These are phyloP conservation scores for Malassezia obtusa DNA, from an alignment of 1,284 basidiomycete species.

Conservation along the genomic window DNA sequence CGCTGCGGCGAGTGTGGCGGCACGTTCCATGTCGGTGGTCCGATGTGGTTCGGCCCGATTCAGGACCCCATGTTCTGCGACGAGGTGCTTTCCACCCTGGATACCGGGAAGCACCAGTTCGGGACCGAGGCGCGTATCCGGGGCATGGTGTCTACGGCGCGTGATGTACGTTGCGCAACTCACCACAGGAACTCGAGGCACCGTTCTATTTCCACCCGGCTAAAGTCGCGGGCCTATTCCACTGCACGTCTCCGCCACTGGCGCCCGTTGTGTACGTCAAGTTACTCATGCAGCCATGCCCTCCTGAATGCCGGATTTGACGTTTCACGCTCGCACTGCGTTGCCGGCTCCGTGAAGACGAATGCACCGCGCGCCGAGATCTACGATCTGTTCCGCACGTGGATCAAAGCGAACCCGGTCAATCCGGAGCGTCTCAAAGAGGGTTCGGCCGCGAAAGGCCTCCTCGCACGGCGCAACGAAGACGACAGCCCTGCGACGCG, in stretches of 20 bases:
- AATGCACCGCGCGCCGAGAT: constrained; percentile 64
- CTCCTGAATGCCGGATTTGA: constrained; percentile 73
- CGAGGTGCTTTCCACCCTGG: constrained; percentile 65
- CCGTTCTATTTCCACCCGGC: constrained; percentile 89
- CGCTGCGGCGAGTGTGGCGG: constrained; percentile 70
- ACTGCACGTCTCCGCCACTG: constrained; percentile 52
- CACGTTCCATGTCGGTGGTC: constrained; percentile 59
- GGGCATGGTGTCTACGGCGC: constrained; percentile 85
- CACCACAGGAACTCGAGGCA: constrained; percentile 55
- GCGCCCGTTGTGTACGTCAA: constrained; percentile 4
- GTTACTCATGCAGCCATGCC: constrained; percentile 58
- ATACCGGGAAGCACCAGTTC: constrained; percentile 55
- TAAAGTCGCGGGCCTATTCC: constrained; percentile 70
- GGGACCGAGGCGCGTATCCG: constrained; percentile 75
- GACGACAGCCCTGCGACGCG: constrained; percentile 26
- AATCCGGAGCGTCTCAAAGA: constrained; percentile 57
- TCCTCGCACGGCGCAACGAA: constrained; percentile 56
- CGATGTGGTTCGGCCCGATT: constrained; percentile 88
- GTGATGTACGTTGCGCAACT: constrained; percentile 51
- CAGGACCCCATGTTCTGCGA: constrained; percentile 68
- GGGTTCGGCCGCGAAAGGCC: constrained; percentile 57
- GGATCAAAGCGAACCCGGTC: constrained; percentile 65
- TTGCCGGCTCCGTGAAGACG: constrained; percentile 82
- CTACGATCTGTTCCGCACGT: constrained; percentile 72
- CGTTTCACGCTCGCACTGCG: constrained; percentile 81